Conservation (phyloP, 305 asterid species). For the Rubia peregrina region DNA sequence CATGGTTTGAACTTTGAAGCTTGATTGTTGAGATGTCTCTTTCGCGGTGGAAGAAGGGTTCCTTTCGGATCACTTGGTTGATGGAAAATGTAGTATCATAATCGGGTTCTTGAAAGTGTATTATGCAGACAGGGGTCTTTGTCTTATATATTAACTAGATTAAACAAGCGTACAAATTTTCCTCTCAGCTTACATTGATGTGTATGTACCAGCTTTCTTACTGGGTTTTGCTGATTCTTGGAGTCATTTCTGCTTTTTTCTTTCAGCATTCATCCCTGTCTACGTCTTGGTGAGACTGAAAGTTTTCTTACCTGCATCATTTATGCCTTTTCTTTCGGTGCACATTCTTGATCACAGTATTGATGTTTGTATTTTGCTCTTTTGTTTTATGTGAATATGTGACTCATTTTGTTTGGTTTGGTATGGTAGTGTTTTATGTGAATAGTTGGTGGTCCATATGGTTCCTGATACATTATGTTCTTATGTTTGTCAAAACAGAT, state of each 20-base stretch:
- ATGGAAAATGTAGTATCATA: conserved; percentile 15
- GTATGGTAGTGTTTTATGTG: background rate
- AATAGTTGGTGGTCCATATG: conserved; percentile 1
- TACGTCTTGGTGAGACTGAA: conserved; percentile 30
- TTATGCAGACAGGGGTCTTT: conserved; percentile 23
- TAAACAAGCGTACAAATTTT: conserved; percentile 24
- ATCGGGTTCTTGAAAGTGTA: conserved; percentile 16
- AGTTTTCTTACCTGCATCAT: conserved; percentile 20
- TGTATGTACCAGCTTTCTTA: conserved; percentile 10
- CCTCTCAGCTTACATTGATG: conserved; percentile 17
- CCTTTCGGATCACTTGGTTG: conserved; percentile 48
- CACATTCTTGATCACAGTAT: conserved; percentile 14
- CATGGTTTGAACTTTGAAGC: conserved; percentile 16
- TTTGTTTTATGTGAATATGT: background rate
- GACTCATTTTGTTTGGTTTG: background rate
- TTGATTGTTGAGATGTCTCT: conserved; percentile 46
- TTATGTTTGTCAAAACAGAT: conserved; percentile 3
- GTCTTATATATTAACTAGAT: conserved; percentile 25
- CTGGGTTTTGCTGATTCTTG: conserved; percentile 25
- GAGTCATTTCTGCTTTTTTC: conserved; percentile 25
- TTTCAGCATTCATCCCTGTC: conserved; percentile 27
- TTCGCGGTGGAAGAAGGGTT: conserved; percentile 40
- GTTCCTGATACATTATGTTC: background rate
- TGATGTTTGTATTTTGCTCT: background rate
- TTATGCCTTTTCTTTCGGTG: conserved; percentile 10